phyloP scores from a whole-genome alignment of 352 stramenopile genomes.

The Plasmopara halstedii region DNA sequence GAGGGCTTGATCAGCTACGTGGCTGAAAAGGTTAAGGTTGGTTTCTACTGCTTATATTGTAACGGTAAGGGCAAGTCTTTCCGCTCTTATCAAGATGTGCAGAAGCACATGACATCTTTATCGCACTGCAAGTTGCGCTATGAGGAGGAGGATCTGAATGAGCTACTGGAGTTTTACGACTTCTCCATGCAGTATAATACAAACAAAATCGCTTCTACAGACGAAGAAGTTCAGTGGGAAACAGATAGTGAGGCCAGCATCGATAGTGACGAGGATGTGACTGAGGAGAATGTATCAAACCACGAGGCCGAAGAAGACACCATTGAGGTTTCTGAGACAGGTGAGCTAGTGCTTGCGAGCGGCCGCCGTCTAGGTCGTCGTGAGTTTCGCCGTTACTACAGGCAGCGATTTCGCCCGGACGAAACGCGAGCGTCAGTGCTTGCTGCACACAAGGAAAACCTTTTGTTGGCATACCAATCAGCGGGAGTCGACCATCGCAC shows the following conservation, averaged over 20 bases:
- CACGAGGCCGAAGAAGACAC: slow-evolving; percentile 39
- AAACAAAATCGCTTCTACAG: slow-evolving; percentile 17
- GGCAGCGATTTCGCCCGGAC: slow-evolving; percentile 78
- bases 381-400: slow-evolving; percentile 87
- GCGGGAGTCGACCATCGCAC: slow-evolving; percentile 52
- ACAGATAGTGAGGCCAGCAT: slow-evolving; percentile 77
- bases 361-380: slow-evolving; percentile 83
- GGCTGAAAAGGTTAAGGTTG: slow-evolving; percentile 94
- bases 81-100: slow-evolving; percentile 77
- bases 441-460: slow-evolving; percentile 67
- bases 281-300: slow-evolving; percentile 44
- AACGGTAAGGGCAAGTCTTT: slow-evolving; percentile 89
- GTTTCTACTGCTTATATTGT: slow-evolving; percentile 94
- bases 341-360: slow-evolving; percentile 82
- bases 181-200: slow-evolving; percentile 81
- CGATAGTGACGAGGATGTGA: slow-evolving; percentile 63
- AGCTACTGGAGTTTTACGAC: slow-evolving; percentile 88
- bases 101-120: slow-evolving; percentile 93
- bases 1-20: slow-evolving; percentile 90
- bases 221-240: slow-evolving; percentile 61
- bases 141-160: slow-evolving; percentile 86
- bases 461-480: slow-evolving; percentile 68
- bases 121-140: slow-evolving; percentile 90
- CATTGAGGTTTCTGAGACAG: slow-evolving; percentile 80
- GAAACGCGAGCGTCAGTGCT: slow-evolving; percentile 69